Conservation (phyloP, 2,329 filamentous ascomycete genomes). For the Fusarium sp. region DNA sequence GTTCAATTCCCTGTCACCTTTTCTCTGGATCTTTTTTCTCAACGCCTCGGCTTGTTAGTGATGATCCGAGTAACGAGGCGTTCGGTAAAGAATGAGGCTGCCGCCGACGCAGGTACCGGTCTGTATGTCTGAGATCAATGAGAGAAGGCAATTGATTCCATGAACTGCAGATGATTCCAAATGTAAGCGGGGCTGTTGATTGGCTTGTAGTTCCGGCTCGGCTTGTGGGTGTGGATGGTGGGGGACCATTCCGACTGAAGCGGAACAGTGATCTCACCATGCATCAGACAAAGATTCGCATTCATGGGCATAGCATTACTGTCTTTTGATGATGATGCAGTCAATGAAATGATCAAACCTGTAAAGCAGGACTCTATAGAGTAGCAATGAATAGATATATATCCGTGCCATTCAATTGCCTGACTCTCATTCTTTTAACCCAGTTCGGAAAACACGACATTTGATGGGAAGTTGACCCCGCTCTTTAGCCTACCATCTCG, state of each 20-base stretch:
- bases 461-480: constrained; percentile 29
- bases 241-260: neutral
- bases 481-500: constrained; percentile 24
- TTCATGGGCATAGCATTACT: neutral
- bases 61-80: neutral
- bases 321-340: neutral
- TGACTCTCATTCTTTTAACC: constrained; percentile 14
- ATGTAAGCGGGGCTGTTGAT: constrained; percentile 26
- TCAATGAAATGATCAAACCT: neutral
- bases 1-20: constrained; percentile 1
- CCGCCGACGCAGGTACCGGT: constrained; percentile 19
- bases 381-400: neutral
- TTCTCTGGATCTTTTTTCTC: neutral
- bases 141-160: constrained; percentile 20
- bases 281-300: neutral
- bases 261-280: neutral
- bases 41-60: neutral
- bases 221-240: constrained; percentile 6
- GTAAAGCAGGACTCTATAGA: neutral
- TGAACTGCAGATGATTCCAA: constrained; percentile 28
- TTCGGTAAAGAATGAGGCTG: neutral
- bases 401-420: neutral
- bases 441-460: neutral
- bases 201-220: neutral
- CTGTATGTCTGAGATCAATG: neutral